Base-by-base conservation (phyloP, 768 basidiomycete genomes). In the Leccinum subgranulosum region DNA sequence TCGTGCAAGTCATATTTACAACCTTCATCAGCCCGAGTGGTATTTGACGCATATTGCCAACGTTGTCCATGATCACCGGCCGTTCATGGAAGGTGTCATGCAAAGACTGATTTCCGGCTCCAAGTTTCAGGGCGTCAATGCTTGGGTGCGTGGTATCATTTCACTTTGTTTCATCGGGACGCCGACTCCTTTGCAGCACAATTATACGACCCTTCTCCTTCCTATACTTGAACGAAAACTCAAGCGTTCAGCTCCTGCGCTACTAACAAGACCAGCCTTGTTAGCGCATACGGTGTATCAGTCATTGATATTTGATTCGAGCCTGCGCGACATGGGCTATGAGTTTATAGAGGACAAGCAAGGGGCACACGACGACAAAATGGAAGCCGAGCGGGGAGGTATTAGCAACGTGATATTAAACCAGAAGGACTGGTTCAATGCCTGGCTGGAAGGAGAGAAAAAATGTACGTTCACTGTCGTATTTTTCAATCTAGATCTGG, bases 271-370 rank as follows among this genome's bases (percentile, higher is more conserved):
- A 62, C 91, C 97, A 0, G 84, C 94, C 0, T 74, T 98, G 21
- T 78, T 99, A 7, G 97, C 97, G 2, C 96, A 99, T 67, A 98
- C 94, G 1, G 88, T 98, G 49, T 96, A 96, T 69, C 93, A 98
- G 70, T 84, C 94, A 0, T 76, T 98, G 4, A 72, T 86, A 0
- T 99, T 98, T 62, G 97, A 99, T 72, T 83, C 86, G 27, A 79
- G 85, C 21, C 67, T 98, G 36, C 74, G 77, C 17, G 89, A 90
- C 61, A 84, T 86, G 69, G 91, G 88, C 0, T 97, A 93, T 66
- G 74, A 73, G 28, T 72, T 89, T 12, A 69, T 69, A 17, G 65
- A 60, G 8, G 63, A 59, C 68, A 73, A 53, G 51, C 54, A 51
- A 55, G 63, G 31, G 53, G 29, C 31, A 9, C 48, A 10, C 4